A percentile compares a stretch with the other conserved stretches of the same genome.
Conservation (phyloP, 192 early-diverging fungal genomes). For the Coemansia sp. region DNA sequence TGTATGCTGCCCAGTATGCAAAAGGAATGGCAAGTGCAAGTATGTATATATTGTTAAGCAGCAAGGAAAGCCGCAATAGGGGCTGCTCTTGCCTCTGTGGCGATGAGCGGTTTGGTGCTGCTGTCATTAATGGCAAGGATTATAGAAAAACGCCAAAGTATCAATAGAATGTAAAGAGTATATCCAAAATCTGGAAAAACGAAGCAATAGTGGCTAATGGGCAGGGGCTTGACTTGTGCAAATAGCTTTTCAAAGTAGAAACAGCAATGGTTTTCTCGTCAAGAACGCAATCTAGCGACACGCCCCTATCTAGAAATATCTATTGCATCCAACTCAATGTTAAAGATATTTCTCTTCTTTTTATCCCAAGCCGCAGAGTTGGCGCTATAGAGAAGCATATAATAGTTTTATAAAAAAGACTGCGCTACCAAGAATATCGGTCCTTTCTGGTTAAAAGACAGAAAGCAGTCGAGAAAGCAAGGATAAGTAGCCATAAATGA, state of each 20-base stretch:
- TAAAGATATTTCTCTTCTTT: no score
- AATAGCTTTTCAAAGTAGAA: background rate
- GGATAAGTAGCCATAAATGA: no score
- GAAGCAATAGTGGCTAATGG: background rate
- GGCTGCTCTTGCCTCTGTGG: background rate
- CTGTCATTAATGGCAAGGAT: background rate
- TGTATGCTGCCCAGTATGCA: constrained; percentile 15
- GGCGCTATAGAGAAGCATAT: no score
- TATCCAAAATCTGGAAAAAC: background rate
- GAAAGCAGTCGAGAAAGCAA: no score
- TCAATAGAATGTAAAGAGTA: background rate
- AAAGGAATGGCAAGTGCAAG: constrained; percentile 20
- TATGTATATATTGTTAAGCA: constrained; percentile 20
- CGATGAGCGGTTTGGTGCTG: background rate
- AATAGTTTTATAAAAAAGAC: no score
- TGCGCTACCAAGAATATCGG: no score
- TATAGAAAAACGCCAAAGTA: background rate
- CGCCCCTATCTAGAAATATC: background rate
- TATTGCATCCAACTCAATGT: no score
- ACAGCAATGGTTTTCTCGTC: background rate
- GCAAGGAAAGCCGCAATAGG: constrained; percentile 6
- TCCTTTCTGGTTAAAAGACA: no score
- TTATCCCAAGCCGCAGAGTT: no score
- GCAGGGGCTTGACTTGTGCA: background rate
- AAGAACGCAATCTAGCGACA: background rate